Conservation (phyloP, 768 basidiomycete species). For the Tylopilus felleus region DNA sequence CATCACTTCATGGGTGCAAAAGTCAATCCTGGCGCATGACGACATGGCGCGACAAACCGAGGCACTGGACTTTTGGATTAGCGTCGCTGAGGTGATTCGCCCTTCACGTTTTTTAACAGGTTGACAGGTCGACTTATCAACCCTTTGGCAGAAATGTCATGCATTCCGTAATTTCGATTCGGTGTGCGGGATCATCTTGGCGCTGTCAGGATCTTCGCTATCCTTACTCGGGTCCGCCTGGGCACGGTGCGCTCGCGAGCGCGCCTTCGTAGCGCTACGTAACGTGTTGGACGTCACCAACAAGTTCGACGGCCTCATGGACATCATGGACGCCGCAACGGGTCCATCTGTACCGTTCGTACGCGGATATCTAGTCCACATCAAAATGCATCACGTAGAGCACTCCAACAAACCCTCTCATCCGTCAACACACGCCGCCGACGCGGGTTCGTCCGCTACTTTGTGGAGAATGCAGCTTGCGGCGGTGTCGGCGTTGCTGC, state of each 20-base stretch:
- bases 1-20: conserved; percentile 64
- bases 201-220: conserved; percentile 57
- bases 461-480: conserved; percentile 53
- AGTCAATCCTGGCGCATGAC: conserved; percentile 53
- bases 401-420: conserved; percentile 34
- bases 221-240: conserved; percentile 59
- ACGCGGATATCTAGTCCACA: conserved; percentile 57
- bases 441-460: conserved; percentile 50
- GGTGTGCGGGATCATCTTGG: conserved; percentile 63
- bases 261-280: conserved; percentile 48
- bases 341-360: conserved; percentile 69
- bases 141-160: conserved; percentile 53
- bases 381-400: conserved; percentile 54
- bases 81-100: conserved; percentile 65
- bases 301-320: conserved; percentile 39
- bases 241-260: conserved; percentile 56
- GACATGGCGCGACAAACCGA: conserved; percentile 52
- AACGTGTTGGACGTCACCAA: conserved; percentile 56
- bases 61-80: conserved; percentile 70
- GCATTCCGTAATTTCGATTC: conserved; percentile 62
- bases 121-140: neutral
- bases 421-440: conserved; percentile 12
- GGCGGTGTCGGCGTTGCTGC: conserved; percentile 51
- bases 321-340: conserved; percentile 37
- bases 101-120: neutral